These are phyloP conservation scores for Ceratocystis lukuohia DNA, from an alignment of 2,329 filamentous ascomycete genomes.

Conservation along the genomic window DNA sequence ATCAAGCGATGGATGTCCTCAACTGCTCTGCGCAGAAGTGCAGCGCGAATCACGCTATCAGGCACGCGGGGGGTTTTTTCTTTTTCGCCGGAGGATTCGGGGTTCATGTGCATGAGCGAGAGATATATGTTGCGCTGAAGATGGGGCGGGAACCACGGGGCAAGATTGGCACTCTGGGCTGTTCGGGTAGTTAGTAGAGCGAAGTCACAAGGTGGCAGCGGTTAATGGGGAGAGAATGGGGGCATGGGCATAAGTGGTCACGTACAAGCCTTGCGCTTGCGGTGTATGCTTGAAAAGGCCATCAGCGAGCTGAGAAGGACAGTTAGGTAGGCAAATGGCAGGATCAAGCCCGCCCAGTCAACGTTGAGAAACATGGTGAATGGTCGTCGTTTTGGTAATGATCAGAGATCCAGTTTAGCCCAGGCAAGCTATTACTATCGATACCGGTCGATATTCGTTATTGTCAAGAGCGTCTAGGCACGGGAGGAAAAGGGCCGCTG, in stretches of 20 bases:
- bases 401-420: not conserved
- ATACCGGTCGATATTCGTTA: not conserved
- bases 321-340: conserved; percentile 79
- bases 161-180: conserved; percentile 72
- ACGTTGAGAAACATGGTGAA: conserved; percentile 38
- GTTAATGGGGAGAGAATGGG: not conserved
- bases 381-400: conserved; percentile 17
- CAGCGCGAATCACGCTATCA: conserved; percentile 74
- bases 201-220: conserved; percentile 17
- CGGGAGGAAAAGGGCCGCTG: not conserved
- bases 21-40: conserved; percentile 73
- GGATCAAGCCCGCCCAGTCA: conserved; percentile 72
- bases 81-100: conserved; percentile 50
- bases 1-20: conserved; percentile 91
- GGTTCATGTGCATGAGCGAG: conserved; percentile 69
- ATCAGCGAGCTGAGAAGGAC: conserved; percentile 79
- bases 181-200: conserved; percentile 10
- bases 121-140: conserved; percentile 90
- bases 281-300: conserved; percentile 86
- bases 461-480: not conserved
- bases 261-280: conserved; percentile 75
- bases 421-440: not conserved
- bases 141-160: conserved; percentile 87
- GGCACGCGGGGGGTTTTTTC: conserved; percentile 61
- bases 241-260: conserved; percentile 21